A percentile compares a stretch with the other conserved stretches of the same genome.
These are phyloP conservation scores for Pterothamnion heteromorphum DNA, from an alignment of 31 red algal genomes.

Conservation along the genomic window DNA sequence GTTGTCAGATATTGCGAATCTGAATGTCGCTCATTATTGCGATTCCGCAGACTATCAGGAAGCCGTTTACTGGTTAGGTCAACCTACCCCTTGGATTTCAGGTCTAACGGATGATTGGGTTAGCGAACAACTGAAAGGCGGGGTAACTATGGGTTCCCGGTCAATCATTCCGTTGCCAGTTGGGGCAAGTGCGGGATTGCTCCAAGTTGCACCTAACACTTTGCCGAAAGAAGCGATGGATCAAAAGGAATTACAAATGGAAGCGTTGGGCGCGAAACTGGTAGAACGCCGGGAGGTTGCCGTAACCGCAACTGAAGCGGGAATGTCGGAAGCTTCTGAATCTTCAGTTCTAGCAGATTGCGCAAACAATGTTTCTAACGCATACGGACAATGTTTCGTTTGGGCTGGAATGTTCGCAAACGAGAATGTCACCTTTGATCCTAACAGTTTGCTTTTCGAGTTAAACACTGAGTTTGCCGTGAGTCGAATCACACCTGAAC, in stretches of 20 bases:
- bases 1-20: background rate
- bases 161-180: background rate
- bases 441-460: too few species aligned
- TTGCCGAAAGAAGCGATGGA: background rate
- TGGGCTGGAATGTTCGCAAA: too few species aligned
- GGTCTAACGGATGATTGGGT: background rate
- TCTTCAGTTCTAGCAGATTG: too few species aligned
- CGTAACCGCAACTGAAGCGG: too few species aligned
- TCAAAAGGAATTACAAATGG: background rate
- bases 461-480: too few species aligned
- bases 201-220: background rate
- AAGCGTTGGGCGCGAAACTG: background rate
- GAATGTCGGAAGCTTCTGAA: too few species aligned
- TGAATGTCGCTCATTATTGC: background rate
- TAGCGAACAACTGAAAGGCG: background rate
- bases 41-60: background rate
- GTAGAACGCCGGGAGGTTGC: too few species aligned
- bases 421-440: too few species aligned
- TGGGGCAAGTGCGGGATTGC: conserved; percentile 1
- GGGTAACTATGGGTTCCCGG: background rate
- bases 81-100: background rate
- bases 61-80: background rate
- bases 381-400: too few species aligned
- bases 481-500: too few species aligned
- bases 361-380: too few species aligned